Evolutionary conservation across 495 filamentous ascomycete genomes (phyloP), one percentile per base, ranked within the genome.

Genomic region (Penicillium paxilli): DNA sequence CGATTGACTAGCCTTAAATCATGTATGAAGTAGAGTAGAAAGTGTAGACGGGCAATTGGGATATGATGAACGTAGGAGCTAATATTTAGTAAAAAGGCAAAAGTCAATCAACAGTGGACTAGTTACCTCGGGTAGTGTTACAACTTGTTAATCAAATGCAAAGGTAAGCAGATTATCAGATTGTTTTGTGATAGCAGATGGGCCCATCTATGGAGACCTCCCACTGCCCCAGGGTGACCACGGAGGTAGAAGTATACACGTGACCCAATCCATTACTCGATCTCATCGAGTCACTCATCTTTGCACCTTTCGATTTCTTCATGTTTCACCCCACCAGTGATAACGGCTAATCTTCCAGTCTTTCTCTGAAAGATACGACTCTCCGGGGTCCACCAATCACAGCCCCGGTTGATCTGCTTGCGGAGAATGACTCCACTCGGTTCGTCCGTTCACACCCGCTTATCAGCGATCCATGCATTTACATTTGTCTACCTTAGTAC

Each of bases 241-340:
- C n/a, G n/a, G n/a, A n/a, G n/a, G n/a, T n/a, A n/a, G 16, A 38
- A 42, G 17, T 42, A 42, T 42, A 46, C 64, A 67, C 58, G 64
- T 67, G 64, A 62, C 50, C 25, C 21, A 54, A 47, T 12, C 35
- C 28, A 68, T 74, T 72, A 74, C 71, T 74, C 68, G 71, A 74
- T 74, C 57, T 25, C 58, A 74, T 74, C 69, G 71, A 72, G 71
- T 74, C 69, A 74, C 41, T 10, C 7, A n/a, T 4, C 24, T 42
- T 26, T 46, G 22, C 42, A 12, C 11, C 14, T 38, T 8, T 16
- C 4, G 17, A n/a, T n/a, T n/a, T n/a, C n/a, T n/a, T n/a, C n/a
- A 16, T 8, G 16, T 22, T 24, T 37, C 38, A 19, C 20, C 50
- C n/a, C 60, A 41, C 19, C 28, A 57, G 54, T 57, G 24, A 49